Conservation (phyloP, 208 protist species). For the Acanthamoeba triangularis region DNA sequence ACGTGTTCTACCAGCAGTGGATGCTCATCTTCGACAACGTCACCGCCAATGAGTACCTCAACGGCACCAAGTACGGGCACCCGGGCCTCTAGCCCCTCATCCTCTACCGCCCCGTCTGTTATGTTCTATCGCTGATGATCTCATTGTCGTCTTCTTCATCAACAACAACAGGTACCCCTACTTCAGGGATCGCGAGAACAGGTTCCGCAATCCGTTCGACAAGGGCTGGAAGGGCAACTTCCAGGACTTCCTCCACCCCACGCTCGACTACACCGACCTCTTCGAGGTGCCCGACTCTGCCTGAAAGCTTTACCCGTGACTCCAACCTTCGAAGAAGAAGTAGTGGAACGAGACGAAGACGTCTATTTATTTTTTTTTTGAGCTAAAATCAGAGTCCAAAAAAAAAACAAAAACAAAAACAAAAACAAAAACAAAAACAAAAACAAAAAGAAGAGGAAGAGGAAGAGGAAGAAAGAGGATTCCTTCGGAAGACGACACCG, state of each 20-base stretch:
- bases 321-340: too few species aligned
- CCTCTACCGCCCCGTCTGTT: background rate
- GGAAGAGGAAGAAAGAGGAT: too few species aligned
- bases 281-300: background rate
- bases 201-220: constrained; percentile 49
- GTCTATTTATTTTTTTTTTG: too few species aligned
- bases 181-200: background rate
- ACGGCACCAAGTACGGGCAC: background rate
- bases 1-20: constrained; percentile 40
- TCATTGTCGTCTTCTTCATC: too few species aligned
- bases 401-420: too few species aligned
- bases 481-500: too few species aligned
- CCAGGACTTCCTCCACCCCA: background rate
- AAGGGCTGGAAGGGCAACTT: constrained; percentile 23
- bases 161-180: background rate
- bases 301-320: background rate
- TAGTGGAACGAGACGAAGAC: too few species aligned
- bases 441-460: too few species aligned
- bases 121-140: too few species aligned
- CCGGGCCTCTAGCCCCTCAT: background rate
- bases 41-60: constrained; percentile 47
- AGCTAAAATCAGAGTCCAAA: too few species aligned
- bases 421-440: too few species aligned
- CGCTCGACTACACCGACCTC: background rate
- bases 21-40: background rate